Base-by-base conservation (phyloP, 2,329 filamentous ascomycete genomes). In the Colletotrichum scovillei region DNA sequence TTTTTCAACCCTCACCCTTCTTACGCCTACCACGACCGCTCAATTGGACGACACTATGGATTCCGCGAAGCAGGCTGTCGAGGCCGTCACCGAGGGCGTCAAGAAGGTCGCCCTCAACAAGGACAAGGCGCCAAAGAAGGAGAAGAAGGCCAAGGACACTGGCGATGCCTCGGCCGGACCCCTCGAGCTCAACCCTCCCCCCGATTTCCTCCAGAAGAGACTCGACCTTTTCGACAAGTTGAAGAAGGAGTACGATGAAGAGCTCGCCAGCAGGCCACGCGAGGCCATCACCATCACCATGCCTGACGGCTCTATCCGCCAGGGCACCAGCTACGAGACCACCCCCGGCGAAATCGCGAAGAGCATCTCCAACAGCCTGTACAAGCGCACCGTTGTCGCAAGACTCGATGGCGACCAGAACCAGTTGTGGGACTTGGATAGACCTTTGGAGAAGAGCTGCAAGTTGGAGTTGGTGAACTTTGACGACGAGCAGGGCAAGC, bases 391-490 rank as follows among this genome's bases (percentile, higher is more conserved):
- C 58, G 94, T 99, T 74, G 93, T 99, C 79, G 92, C 96, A 57
- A 92, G 92, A 80, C 89, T 98, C 49, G 92, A 98, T 79, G 94
- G 93, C 68, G 88, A 91, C 79, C 80, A 82, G 69, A 84, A 87
- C 70, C 89, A 94, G 80, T 87, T 98, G 12, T 99, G 96, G 97
- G 97, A 99, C 85, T 86, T 99, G 76, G 94, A 96, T 80, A 89
- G 97, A 67, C 96, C 96, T 5, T 86, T 99, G 46, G 97, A 98
- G 87, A 92, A 91, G 84, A 94, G 92, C 86, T 97, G 94, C 86
- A 93, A 91, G 78, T 89, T 99, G 32, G 93, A 95, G 79, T 88
- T 98, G 67, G 88, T 98, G 75, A 92, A 93, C 76, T 99, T 98
- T 78, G 92, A 95, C 63, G n/a, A 89, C 76, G 85, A 88, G 62